Conservation (phyloP, 73 alveolate species). For the Uronychia binucleata region DNA sequence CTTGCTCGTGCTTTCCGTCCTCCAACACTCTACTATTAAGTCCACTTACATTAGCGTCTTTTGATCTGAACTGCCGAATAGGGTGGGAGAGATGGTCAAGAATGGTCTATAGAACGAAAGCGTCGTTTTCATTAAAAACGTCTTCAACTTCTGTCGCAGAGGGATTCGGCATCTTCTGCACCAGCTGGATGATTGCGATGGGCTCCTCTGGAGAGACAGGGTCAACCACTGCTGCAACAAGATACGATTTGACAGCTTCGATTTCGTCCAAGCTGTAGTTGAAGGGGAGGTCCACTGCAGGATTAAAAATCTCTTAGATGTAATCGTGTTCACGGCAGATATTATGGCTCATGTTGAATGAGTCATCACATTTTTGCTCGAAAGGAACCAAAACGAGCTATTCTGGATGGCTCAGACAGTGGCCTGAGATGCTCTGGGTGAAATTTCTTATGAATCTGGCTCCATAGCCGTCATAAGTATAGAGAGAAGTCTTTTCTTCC, state of each 20-base stretch:
- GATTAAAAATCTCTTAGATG: background rate
- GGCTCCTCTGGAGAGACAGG: background rate
- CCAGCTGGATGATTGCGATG: background rate
- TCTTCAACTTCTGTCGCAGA: background rate
- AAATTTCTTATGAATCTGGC: background rate
- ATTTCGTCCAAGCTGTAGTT: background rate
- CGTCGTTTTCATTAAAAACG: background rate
- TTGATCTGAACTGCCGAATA: background rate
- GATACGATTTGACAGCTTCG: background rate
- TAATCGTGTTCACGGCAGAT: background rate
- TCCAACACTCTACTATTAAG: background rate
- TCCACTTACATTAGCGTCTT: background rate
- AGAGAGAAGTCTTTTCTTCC: background rate
- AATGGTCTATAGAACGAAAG: background rate
- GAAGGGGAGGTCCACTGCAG: background rate
- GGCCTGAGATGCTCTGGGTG: background rate
- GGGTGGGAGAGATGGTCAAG: background rate
- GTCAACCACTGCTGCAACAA: background rate
- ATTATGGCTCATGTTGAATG: background rate
- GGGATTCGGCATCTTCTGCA: background rate
- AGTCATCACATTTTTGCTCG: background rate
- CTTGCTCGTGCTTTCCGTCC: background rate
- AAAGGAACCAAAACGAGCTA: background rate
- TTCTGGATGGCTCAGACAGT: background rate
- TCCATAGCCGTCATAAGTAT: background rate